Evolutionary conservation across 140 eudicot species (phyloP), one percentile per base, ranked within the genome.

Genomic region (Artemisia princeps): DNA sequence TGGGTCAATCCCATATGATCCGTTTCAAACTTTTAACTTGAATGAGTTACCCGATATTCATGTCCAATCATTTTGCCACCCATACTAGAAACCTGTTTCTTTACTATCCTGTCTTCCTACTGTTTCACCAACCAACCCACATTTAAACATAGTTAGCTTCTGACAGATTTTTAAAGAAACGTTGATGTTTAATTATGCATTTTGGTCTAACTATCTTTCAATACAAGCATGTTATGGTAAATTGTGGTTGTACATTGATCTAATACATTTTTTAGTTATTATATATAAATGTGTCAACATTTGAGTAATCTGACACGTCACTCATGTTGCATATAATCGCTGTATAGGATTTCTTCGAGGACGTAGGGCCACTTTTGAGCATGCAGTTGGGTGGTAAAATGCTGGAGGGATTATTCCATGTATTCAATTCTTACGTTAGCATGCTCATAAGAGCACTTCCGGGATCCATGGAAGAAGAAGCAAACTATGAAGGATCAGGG

Each of bases 381-480:
- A 88, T 92, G 98, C 98, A 92, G 74, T 71, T 92, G 68, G 98
- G 98, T 26, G 92, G 96, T 24, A 88, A 83, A 86, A 82, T 92
- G 72, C 60, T 92, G 83, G 98, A 92, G 74, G 96, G 96, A 57
- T 77, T 92, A 59, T 92, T 79, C 78, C 87, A 88, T 45, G 94
- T 88, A 33, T 92, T 85, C 56, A 84, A 74, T 70, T 82, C 94
- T 37, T 92, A 92, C 37, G 80, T 92, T 40, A 82, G 71, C 82
- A 76, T 84, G 86, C 90, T 92, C 61, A 86, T 92, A 69, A 80
- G 85, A 82, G 98, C 98, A 76, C 84, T 92, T 54, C 98, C 98
- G 0, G 91, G 84, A 16, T 85, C 92, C 68, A 80, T 88, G 79
- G 98, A 92, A 70, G 97, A 91, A 61, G 98, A 92, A 76, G 90